Base-by-base conservation (phyloP, 257 asterid species). In the Jasminum sambac region DNA sequence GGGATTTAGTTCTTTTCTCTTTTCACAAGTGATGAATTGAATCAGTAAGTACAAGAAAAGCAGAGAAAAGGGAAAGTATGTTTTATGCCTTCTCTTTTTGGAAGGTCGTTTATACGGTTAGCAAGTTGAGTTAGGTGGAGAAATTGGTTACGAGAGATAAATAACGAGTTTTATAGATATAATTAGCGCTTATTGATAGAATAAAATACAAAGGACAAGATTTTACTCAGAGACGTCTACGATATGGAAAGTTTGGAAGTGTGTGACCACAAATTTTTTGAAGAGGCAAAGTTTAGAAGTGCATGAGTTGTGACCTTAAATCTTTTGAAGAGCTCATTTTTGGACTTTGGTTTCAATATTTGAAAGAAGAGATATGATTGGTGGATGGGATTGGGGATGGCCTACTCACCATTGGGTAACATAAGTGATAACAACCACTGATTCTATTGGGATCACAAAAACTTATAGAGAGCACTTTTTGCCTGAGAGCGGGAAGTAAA, bases 1-100 rank as follows among this genome's bases (percentile, higher is more conserved):
- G 61, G 62, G 16, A 21, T 52, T 52, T 55, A 55, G 62, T 55
- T 52, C 25, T 66, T 66, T 41, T 41, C 30, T 19, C 16, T 12
- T 40, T 24, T 9, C 11, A 55, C 62, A 21, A 10, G 16, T 6
- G 4, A 50, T 50, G 19, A 50, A 7, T 50, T 50, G 9, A 46
- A 46, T 46, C 57, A 16, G 23, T 17, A 19, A 44, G 23, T 17
- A 24, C 37, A 25, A 17, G 66, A 69, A 19, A 63, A 30, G 42
- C 25, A 7, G 2, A 43, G 50, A 1, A 43, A 43, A 43, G n/a
- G 4, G 13, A 11, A 43, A 4, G n/a, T 70, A 41, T 23, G 19
- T 44, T 25, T 6, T 36, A 5, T 19, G 42, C 21, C 57, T 42
- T 42, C 68, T 41, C 12, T 3, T 73, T 66, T 14, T 9, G 57